Percentiles rank a stretch among this genome's conserved stretches.
phyloP scores from a whole-genome alignment of 2,329 filamentous ascomycete species.

The Elsinoe ampelina region DNA sequence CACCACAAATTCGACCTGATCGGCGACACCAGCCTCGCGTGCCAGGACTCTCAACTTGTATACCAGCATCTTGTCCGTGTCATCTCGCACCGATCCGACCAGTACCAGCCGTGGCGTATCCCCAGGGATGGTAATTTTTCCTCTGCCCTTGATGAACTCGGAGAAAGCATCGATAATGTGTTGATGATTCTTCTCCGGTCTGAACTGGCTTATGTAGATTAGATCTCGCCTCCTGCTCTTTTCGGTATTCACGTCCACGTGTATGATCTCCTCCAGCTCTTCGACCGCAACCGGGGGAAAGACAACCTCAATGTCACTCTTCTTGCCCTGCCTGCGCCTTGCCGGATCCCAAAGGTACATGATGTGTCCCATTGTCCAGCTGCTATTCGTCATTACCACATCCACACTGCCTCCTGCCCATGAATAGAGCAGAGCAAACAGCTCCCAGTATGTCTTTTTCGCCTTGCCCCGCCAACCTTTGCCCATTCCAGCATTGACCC shows the following conservation, averaged over 20 bases:
- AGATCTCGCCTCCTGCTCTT: conserved; percentile 59
- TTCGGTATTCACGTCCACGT: conserved; percentile 61
- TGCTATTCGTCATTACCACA: conserved; percentile 95
- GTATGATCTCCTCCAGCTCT: conserved; percentile 67
- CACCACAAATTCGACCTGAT: conserved; percentile 76
- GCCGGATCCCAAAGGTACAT: conserved; percentile 62
- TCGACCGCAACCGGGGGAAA: conserved; percentile 89
- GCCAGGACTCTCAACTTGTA: conserved; percentile 80
- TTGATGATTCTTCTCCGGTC: conserved; percentile 92
- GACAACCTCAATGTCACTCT: conserved; percentile 61
- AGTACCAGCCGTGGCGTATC: conserved; percentile 61
- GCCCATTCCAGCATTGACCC: conserved; percentile 77
- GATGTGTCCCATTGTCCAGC: conserved; percentile 84
- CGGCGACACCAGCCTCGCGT: conserved; percentile 76
- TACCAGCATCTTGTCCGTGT: conserved; percentile 68
- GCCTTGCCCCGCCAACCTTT: conserved; percentile 57
- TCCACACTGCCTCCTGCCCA: conserved; percentile 76
- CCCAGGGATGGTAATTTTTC: conserved; percentile 28
- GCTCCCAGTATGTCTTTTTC: conserved; percentile 78
- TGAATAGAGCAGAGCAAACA: conserved; percentile 76
- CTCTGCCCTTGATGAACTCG: conserved; percentile 39
- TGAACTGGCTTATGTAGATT: conserved; percentile 93
- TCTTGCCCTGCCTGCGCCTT: conserved; percentile 31
- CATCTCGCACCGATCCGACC: conserved; percentile 85
- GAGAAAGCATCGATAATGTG: conserved; percentile 80